Base-by-base conservation (phyloP, 2,329 filamentous ascomycete species). In the Tympanopsis confertula region DNA sequence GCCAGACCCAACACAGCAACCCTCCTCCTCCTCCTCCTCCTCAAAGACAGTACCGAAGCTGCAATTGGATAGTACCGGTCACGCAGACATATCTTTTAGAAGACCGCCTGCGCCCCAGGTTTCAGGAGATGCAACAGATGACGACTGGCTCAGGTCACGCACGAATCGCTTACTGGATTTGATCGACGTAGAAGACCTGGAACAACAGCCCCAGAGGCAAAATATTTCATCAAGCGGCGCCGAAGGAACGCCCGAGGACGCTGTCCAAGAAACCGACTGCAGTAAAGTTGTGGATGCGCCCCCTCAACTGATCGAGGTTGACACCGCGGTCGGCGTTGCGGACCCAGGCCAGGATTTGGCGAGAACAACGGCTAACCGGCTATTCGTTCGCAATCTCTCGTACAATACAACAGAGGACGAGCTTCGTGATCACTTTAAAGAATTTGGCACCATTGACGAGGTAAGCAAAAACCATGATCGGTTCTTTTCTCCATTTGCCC, bases 111-210 rank as follows among this genome's bases (percentile, higher is more conserved):
- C 10, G 30, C 12, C 10, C 10, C 50, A 42, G 28, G 36, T 10
- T 20, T n/a, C n/a, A n/a, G 54, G 61, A 35, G 62, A 65, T 37
- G 67, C 78, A 3, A 80, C 82, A 17, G 87, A 95, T 59, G 78
- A 81, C 42, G 88, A 96, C 58, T 98, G 91, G 91, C 68, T 95
- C 47, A 78, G 89, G 41, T 89, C 84, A 44, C 77, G 84, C 47
- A 96, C 88, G 13, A 95, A 81, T 59, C 75, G 89, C 49, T 65
- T 94, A 36, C 68, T 95, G 37, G 91, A 89, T 55, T 66, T 96
- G 19, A 68, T 88, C 38, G 86, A 94, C 49, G 82, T 86, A 32
- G 80, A 80, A 42, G 74, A 82, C 42, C 56, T 58, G 1, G 45
- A 50, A 35, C 44, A 50, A 14, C 39, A 47, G 38, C 10, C 10